These are phyloP conservation scores for Boletus sensibilis DNA, from an alignment of 768 basidiomycete species.

Conservation along the genomic window DNA sequence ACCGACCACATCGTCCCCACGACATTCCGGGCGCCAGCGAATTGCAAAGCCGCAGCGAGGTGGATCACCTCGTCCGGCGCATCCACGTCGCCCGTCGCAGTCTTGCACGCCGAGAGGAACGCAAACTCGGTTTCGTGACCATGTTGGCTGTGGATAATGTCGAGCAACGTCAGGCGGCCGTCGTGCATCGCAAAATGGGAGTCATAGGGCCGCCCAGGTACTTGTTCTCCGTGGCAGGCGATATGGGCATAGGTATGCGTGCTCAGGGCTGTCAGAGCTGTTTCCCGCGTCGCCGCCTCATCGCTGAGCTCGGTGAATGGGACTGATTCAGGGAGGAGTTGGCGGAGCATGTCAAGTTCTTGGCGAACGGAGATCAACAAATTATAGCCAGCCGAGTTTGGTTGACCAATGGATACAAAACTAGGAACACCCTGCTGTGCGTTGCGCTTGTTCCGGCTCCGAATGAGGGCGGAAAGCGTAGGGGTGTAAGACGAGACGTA, in stretches of 20 bases:
- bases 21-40: conserved; percentile 28
- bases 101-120: conserved; percentile 33
- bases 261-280: conserved; percentile 8
- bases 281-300: conserved; percentile 12
- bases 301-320: conserved; percentile 11
- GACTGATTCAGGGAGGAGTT: conserved; percentile 10
- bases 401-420: conserved; percentile 21
- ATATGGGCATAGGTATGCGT: conserved; percentile 26
- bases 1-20: conserved; percentile 35
- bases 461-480: conserved; percentile 28
- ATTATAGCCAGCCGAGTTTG: conserved; percentile 5
- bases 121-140: conserved; percentile 24
- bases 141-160: conserved; percentile 18
- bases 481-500: conserved; percentile 35
- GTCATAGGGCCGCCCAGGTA: conserved; percentile 12
- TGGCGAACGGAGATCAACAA: conserved; percentile 2
- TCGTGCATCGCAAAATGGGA: conserved; percentile 22
- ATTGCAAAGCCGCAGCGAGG: conserved; percentile 31
- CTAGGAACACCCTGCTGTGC: neutral
- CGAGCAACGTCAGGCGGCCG: conserved; percentile 19
- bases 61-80: conserved; percentile 32
- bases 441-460: conserved; percentile 6
- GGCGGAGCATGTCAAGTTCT: conserved; percentile 17
- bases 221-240: conserved; percentile 28
- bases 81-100: conserved; percentile 23